Evolutionary conservation across 169 alveolate genomes (phyloP).

Genomic region (Cryptosporidium bovis): DNA sequence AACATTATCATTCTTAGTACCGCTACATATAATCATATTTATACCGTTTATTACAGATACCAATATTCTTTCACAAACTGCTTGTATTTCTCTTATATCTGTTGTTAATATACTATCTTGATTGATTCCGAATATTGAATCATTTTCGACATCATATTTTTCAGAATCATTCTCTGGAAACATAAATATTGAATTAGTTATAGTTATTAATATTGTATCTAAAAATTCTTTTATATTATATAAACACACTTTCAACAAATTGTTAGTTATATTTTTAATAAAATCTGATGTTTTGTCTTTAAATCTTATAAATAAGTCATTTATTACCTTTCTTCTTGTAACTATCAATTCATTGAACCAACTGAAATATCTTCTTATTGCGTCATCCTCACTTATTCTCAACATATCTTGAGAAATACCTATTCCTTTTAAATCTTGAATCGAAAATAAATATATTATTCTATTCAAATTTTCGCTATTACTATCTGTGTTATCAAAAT

Average conservation of each 20-base stretch:
- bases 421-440: constrained; percentile 14
- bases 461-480: not conserved
- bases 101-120: constrained; percentile 27
- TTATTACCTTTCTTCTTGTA: constrained; percentile 15
- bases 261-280: constrained; percentile 9
- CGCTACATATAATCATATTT: not conserved
- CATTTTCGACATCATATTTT: constrained; percentile 18
- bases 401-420: constrained; percentile 21
- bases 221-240: constrained; percentile 14
- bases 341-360: constrained; percentile 39
- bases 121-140: constrained; percentile 21
- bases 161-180: constrained; percentile 48
- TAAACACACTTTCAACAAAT: constrained; percentile 9
- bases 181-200: constrained; percentile 28
- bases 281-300: constrained; percentile 1
- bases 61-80: constrained; percentile 26
- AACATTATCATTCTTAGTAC: not conserved
- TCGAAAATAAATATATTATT: constrained; percentile 13
- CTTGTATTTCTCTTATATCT: constrained; percentile 26
- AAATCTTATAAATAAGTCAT: not conserved
- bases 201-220: not conserved
- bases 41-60: constrained; percentile 5
- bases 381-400: constrained; percentile 67
- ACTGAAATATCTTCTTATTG: constrained; percentile 23
- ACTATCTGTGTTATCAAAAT: not conserved